Evolutionary conservation across 805 yeast species (phyloP), one percentile per base, ranked within the genome.

Genomic region (Ogataea neopini): DNA sequence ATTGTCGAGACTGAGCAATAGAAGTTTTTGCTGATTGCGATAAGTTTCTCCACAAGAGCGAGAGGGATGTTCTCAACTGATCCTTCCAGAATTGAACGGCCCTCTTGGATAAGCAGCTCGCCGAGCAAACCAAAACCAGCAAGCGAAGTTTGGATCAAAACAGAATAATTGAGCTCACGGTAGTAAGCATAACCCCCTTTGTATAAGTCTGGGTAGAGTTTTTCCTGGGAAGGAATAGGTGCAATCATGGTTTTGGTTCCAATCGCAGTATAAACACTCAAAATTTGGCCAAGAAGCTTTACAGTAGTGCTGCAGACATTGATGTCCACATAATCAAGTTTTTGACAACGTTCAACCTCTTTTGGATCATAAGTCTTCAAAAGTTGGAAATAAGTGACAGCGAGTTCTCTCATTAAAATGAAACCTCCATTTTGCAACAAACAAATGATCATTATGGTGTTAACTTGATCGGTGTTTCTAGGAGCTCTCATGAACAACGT

Each of bases 381-480:
- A 45, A 51, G 3, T 19, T 47, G 25, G 48, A 53, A 38, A 55
- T 66, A 55, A 33, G 51, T 48, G 13, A 54, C 29, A 1, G 63
- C 59, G 8, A 61, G 39, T 3, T 67, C 62, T 34, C 63, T 64
- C 38, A 74, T 57, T 4, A 52, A 56, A 2, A 63, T 57, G 46
- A 74, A 74, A 3, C 83, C 82, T 7, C 76, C 78, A 35, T 67
- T 59, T 56, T 82, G 83, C 47, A 81, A 66, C 38, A 83, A 72
- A n/a, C 75, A 60, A 19, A 81, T 69, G 2, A 69, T 63, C 51
- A 79, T 62, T 0, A 77, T 57, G 0, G 78, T 70, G 29, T 70
- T 72, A 4, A 73, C 53, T 36, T 50, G 60, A 45, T 55, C 68
- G 1, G 59, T 40, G 10, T 54, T 48, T 25, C 68, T 54, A 25